phyloP scores from a whole-genome alignment of 2,329 filamentous ascomycete species.

The Knoxdaviesia capensis region DNA sequence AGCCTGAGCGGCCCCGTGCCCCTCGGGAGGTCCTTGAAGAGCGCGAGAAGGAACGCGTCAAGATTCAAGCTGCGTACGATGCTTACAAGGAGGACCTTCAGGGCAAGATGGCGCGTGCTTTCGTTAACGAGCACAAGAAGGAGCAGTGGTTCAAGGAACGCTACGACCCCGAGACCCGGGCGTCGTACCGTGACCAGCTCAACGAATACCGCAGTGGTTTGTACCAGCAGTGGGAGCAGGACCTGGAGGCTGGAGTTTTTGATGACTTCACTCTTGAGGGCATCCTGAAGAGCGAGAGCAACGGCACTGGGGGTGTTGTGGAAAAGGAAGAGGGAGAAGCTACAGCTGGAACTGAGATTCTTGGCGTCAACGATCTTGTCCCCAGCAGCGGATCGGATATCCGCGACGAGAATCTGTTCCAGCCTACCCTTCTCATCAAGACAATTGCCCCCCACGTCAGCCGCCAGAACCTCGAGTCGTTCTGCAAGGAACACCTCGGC shows the following conservation, averaged over 20 bases:
- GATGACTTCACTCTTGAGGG: constrained; percentile 91
- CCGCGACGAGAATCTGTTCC: constrained; percentile 69
- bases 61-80: constrained; percentile 53
- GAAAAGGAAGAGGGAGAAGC: constrained; percentile 95
- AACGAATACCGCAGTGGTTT: constrained; percentile 60
- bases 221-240: constrained; percentile 76
- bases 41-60: constrained; percentile 57
- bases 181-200: constrained; percentile 53
- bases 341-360: constrained; percentile 73
- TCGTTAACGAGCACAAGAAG: constrained; percentile 79
- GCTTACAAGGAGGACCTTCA: constrained; percentile 48
- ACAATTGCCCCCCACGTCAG: constrained; percentile 94
- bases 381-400: constrained; percentile 70
- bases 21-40: constrained; percentile 50
- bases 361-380: constrained; percentile 79
- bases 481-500: constrained; percentile 85
- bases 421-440: constrained; percentile 91
- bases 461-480: constrained; percentile 77
- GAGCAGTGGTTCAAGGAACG: constrained; percentile 98
- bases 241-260: constrained; percentile 68
- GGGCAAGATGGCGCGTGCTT: constrained; percentile 65
- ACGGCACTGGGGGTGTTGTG: constrained; percentile 63
- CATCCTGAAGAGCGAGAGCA: constrained; percentile 81
- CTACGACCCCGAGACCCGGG: constrained; percentile 68
- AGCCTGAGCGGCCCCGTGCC: constrained; percentile 41